phyloP scores from a whole-genome alignment of 768 basidiomycete genomes.

The Leccinum boreale region DNA sequence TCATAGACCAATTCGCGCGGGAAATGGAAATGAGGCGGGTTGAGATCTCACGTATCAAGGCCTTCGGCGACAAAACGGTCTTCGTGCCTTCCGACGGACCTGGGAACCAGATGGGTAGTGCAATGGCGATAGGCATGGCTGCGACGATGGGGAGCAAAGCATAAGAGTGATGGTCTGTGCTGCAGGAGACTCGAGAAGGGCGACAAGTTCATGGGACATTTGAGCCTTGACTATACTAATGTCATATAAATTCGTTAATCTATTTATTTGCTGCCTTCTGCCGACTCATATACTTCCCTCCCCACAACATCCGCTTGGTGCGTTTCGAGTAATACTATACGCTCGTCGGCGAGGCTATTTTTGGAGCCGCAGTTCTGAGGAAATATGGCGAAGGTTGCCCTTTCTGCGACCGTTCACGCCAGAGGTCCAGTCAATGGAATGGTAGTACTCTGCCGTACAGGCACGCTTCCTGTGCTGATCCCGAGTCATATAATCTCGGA shows the following conservation, averaged over 20 bases:
- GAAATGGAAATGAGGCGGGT: conserved; percentile 73
- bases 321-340: neutral
- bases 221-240: neutral
- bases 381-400: neutral
- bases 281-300: neutral
- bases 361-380: neutral
- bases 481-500: neutral
- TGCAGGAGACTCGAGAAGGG: neutral
- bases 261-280: neutral
- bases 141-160: conserved; percentile 51
- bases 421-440: neutral
- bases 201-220: neutral
- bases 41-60: conserved; percentile 59
- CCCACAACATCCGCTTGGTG: neutral
- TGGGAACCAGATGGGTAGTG: conserved; percentile 55
- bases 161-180: conserved; percentile 8
- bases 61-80: conserved; percentile 66
- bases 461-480: neutral
- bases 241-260: neutral
- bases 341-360: neutral
- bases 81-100: conserved; percentile 66
- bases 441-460: conserved; percentile 5
- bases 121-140: conserved; percentile 70
- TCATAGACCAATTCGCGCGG: conserved; percentile 63
- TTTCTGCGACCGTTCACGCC: neutral